Conservation (phyloP, 1,284 basidiomycete genomes). For the Sutorius eximius region DNA sequence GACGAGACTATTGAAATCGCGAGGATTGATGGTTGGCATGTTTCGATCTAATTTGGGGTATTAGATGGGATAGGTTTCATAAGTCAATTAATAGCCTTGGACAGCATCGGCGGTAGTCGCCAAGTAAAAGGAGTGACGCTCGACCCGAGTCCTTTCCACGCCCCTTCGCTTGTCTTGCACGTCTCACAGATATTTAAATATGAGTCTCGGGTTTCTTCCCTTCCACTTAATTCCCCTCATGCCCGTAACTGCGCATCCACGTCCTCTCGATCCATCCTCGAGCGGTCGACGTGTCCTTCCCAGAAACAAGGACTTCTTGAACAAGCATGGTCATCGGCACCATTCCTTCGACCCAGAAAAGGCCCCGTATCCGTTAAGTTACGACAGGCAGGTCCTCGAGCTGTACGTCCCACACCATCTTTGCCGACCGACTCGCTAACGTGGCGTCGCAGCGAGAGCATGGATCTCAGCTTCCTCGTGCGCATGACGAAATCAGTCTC, state of each 20-base stretch:
- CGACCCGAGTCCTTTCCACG: slow-evolving; percentile 17
- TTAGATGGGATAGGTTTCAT: slow-evolving; percentile 16
- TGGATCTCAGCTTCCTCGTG: slow-evolving; percentile 55
- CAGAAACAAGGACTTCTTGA: slow-evolving; percentile 54
- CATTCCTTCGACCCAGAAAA: slow-evolving; percentile 70
- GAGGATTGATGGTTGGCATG: slow-evolving; percentile 24
- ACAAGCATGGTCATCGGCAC: slow-evolving; percentile 60
- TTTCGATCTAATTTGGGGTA: slow-evolving; percentile 31
- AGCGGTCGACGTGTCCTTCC: slow-evolving; percentile 28
- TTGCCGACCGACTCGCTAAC: slow-evolving; percentile 6
- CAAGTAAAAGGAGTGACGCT: too few species aligned
- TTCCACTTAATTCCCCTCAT: slow-evolving; percentile 16
- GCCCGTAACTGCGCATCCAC: slow-evolving; percentile 15
- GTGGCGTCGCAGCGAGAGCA: slow-evolving; percentile 45
- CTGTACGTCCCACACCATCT: slow-evolving; percentile 46
- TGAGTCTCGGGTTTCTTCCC: slow-evolving; percentile 14
- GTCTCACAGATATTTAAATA: slow-evolving; percentile 13
- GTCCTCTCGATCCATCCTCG: slow-evolving; percentile 13
- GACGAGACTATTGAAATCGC: slow-evolving; percentile 33
- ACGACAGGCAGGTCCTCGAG: slow-evolving; percentile 63
- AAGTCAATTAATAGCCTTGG: background rate
- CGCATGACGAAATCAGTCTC: slow-evolving; percentile 52
- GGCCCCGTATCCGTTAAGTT: slow-evolving; percentile 67
- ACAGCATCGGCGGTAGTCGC: background rate
- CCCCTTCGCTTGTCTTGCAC: background rate